Percentiles rank a stretch among this genome's conserved stretches.
These are phyloP conservation scores for Solanum stenotomum DNA, from an alignment of 257 asterid genomes.

Conservation along the genomic window DNA sequence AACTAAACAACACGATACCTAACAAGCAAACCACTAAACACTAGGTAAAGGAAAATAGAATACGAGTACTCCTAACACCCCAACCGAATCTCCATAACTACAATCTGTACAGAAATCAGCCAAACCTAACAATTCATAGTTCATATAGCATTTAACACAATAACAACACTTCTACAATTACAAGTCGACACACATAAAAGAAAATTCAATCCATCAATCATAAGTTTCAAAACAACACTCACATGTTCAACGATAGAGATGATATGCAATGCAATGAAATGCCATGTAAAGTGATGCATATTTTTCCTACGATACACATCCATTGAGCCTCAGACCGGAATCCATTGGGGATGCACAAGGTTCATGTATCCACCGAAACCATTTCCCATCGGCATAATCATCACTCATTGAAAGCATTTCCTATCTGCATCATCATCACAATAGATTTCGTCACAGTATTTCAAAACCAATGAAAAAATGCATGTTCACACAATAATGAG, in stretches of 20 bases:
- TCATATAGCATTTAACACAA: too few species aligned
- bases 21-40: background rate
- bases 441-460: too few species aligned
- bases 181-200: background rate
- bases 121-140: too few species aligned
- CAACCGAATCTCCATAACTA: background rate
- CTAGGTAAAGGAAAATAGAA: background rate
- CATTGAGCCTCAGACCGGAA: background rate
- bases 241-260: background rate
- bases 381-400: background rate
- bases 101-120: too few species aligned
- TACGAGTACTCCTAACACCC: background rate
- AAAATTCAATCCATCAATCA: background rate
- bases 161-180: background rate
- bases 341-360: background rate
- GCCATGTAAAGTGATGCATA: background rate
- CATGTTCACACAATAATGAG: background rate
- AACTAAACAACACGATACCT: background rate
- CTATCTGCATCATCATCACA: background rate
- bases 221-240: background rate
- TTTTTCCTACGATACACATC: background rate
- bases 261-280: background rate
- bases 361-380: background rate
- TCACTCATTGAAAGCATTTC: background rate
- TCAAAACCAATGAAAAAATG: background rate